A percentile compares a stretch with the other conserved stretches of the same genome.
These are phyloP conservation scores for Cetraspora pellucida DNA, from an alignment of 192 early-diverging fungal species.

Conservation along the genomic window DNA sequence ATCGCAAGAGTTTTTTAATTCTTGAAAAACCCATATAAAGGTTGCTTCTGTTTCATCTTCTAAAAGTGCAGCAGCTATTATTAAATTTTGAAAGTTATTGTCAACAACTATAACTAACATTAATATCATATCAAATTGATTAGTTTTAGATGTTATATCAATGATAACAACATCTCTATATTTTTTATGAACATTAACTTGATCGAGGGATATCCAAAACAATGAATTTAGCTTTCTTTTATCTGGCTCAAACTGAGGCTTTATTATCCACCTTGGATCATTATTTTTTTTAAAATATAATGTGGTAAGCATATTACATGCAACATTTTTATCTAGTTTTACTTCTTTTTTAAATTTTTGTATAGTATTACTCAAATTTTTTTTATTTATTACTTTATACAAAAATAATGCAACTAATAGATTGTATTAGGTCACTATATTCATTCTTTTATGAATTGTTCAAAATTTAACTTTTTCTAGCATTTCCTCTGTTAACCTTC, in stretches of 20 bases:
- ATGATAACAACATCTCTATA: background rate
- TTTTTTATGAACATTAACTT: background rate
- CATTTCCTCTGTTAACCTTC: background rate
- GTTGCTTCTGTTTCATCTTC: background rate
- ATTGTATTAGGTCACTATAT: background rate
- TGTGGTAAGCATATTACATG: background rate
- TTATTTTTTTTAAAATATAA: background rate
- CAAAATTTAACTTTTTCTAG: background rate
- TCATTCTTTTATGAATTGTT: background rate
- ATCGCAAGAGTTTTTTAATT: background rate
- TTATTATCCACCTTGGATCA: background rate
- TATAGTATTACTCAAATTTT: background rate
- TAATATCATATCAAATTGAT: constrained; percentile 8
- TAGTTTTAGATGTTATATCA: background rate
- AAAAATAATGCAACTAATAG: background rate
- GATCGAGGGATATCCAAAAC: background rate
- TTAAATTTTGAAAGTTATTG: background rate
- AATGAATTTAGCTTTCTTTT: background rate
- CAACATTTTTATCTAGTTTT: background rate
- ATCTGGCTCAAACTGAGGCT: background rate
- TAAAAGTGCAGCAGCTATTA: background rate
- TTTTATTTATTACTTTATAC: background rate
- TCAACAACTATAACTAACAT: background rate
- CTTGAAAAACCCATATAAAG: background rate
- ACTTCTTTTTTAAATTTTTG: background rate